phyloP scores from a whole-genome alignment of 1,139 yeast species.

The Taiozyma onychis region DNA sequence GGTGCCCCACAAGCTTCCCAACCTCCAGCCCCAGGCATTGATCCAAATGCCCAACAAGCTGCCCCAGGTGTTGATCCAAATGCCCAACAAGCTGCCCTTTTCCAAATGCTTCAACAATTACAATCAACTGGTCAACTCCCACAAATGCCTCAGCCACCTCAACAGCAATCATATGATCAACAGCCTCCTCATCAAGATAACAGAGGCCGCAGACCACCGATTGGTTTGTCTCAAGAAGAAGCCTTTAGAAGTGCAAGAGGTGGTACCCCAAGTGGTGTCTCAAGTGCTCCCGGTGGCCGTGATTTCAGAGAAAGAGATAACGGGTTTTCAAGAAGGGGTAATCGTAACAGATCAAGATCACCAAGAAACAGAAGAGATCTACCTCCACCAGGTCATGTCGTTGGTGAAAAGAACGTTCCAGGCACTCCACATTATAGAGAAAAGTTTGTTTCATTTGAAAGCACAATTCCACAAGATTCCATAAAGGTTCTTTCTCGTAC shows the following conservation, averaged over 20 bases:
- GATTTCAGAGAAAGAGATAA: constrained; percentile 19
- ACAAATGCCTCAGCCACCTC: constrained; percentile 19
- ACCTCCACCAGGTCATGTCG: constrained; percentile 30
- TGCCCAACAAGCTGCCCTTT: constrained; percentile 37
- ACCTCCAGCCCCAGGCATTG: constrained; percentile 22
- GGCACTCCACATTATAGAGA: constrained; percentile 72
- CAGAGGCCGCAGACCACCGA: constrained; percentile 7
- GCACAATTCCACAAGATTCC: constrained; percentile 69
- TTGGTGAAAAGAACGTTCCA: constrained; percentile 59
- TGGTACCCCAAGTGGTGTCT: constrained; percentile 2
- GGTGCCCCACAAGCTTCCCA: constrained; percentile 19
- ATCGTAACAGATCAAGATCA: constrained; percentile 24
- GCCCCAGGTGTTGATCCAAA: constrained; percentile 31
- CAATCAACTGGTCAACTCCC: constrained; percentile 26
- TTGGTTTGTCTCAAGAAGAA: constrained; percentile 19
- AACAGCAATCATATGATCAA: constrained; percentile 13
- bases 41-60: constrained; percentile 30
- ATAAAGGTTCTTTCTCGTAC: constrained; percentile 87
- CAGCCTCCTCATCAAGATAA: constrained; percentile 7
- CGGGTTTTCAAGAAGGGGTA: constrained; percentile 14
- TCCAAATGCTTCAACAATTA: constrained; percentile 36
- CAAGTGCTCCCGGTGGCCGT: constrained; percentile 15
- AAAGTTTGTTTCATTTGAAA: constrained; percentile 64
- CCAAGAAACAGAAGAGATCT: constrained; percentile 17
- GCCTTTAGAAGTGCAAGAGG: constrained; percentile 24